Evolutionary conservation across 1,284 basidiomycete species (phyloP).

Genomic region (Puccinia polysora): DNA sequence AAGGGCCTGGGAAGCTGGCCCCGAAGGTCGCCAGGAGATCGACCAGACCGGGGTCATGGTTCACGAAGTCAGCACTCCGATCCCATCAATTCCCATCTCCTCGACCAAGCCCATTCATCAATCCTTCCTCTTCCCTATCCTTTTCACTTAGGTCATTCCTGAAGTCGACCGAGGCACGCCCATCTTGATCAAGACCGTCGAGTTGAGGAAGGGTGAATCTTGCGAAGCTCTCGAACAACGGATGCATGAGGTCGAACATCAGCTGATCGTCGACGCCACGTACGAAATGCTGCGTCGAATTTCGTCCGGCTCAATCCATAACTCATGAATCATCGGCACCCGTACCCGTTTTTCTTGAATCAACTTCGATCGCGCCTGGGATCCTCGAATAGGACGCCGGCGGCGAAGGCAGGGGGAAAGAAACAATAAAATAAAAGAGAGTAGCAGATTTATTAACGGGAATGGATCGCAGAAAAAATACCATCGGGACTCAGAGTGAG

Average conservation of each 20-base stretch:
- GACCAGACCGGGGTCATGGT: constrained; percentile 77
- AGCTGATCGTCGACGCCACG: constrained; percentile 81
- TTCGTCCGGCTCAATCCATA: too few relatives aligned
- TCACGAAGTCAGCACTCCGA: constrained; percentile 61
- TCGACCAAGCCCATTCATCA: too few relatives aligned
- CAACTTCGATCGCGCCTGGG: too few relatives aligned
- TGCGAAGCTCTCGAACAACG: constrained; percentile 71
- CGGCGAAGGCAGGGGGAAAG: too few relatives aligned
- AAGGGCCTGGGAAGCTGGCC: constrained; percentile 79
- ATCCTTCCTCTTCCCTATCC: too few relatives aligned
- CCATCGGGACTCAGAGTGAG: too few relatives aligned
- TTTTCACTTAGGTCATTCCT: constrained; percentile 62
- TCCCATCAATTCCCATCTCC: neutral
- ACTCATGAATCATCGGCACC: too few relatives aligned
- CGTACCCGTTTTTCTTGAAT: too few relatives aligned
- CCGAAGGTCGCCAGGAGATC: constrained; percentile 59
- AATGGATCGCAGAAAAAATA: too few relatives aligned
- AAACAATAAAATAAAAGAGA: too few relatives aligned
- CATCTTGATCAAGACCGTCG: constrained; percentile 71
- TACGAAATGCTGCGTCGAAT: constrained; percentile 59
- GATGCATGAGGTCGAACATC: constrained; percentile 80
- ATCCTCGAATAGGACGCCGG: too few relatives aligned
- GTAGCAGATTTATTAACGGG: too few relatives aligned
- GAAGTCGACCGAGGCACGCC: constrained; percentile 91
- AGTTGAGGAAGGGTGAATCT: constrained; percentile 66